Evolutionary conservation across 2,329 filamentous ascomycete species (phyloP).

Genomic region (Cercospora brassicicola): DNA sequence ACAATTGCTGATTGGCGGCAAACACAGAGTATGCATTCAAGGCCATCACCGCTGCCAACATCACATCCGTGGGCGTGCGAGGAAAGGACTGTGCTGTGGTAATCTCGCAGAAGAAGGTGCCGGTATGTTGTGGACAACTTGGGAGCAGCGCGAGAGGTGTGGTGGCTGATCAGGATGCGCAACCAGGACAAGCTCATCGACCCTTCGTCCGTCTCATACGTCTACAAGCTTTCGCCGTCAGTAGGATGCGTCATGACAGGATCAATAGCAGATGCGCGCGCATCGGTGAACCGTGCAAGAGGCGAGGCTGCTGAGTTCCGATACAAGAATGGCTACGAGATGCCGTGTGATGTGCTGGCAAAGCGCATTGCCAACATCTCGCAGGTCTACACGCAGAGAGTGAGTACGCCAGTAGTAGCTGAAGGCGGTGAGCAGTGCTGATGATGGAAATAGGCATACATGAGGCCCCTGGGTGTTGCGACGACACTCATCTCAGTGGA

Average conservation of each 20-base stretch:
- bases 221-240: slow-evolving; percentile 94
- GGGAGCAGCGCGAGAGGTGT: background rate
- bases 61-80: slow-evolving; percentile 93
- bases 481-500: slow-evolving; percentile 94
- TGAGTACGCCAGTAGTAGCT: slow-evolving; percentile 48
- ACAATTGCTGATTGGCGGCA: slow-evolving; percentile 26
- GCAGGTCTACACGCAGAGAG: slow-evolving; percentile 97
- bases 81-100: slow-evolving; percentile 98
- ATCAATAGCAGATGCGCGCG: slow-evolving; percentile 94
- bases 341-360: slow-evolving; percentile 94
- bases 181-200: slow-evolving; percentile 98
- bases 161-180: slow-evolving; percentile 23
- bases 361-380: slow-evolving; percentile 99
- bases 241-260: slow-evolving; percentile 98
- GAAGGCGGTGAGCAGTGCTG: slow-evolving; percentile 30
- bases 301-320: slow-evolving; percentile 95
- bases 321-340: slow-evolving; percentile 99
- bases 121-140: slow-evolving; percentile 61
- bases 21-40: slow-evolving; percentile 97
- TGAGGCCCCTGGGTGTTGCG: slow-evolving; percentile 94
- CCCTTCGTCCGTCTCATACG: slow-evolving; percentile 91
- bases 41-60: slow-evolving; percentile 97
- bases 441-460: slow-evolving; percentile 70
- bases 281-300: slow-evolving; percentile 87
- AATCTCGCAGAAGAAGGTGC: slow-evolving; percentile 98